These are phyloP conservation scores for Xylariales sp. DNA, from an alignment of 2,329 filamentous ascomycete species.

Conservation along the genomic window DNA sequence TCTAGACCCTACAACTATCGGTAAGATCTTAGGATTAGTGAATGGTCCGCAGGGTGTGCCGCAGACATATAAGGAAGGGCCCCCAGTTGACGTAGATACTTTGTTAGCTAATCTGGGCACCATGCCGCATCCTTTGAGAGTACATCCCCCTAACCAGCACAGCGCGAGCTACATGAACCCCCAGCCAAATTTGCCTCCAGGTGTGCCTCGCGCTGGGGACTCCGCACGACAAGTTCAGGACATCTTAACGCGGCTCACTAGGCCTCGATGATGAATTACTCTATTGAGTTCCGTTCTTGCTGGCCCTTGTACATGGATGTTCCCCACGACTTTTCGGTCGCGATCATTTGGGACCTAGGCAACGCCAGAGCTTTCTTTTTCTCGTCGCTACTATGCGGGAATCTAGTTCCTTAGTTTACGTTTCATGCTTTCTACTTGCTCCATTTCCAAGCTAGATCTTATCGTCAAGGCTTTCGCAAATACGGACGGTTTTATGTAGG, in stretches of 20 bases:
- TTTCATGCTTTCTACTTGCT: neutral
- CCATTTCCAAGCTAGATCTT: neutral
- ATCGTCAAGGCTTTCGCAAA: neutral
- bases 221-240: constrained; percentile 71
- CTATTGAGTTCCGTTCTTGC: neutral
- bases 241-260: constrained; percentile 79
- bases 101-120: constrained; percentile 47
- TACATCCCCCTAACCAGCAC: constrained; percentile 40
- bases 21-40: constrained; percentile 51
- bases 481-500: neutral
- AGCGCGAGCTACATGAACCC: constrained; percentile 50
- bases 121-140: constrained; percentile 41
- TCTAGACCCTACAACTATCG: constrained; percentile 50
- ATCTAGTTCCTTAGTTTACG: neutral
- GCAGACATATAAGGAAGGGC: constrained; percentile 44
- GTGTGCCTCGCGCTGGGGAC: constrained; percentile 49
- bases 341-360: neutral
- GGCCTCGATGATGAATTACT: constrained; percentile 65
- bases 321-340: neutral
- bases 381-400: constrained; percentile 11
- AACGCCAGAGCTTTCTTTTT: neutral
- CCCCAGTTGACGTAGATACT: constrained; percentile 43
- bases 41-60: constrained; percentile 44
- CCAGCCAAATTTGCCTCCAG: constrained; percentile 44
- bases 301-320: neutral